Evolutionary conservation across 1,284 basidiomycete genomes (phyloP), one percentile per base, ranked within the genome.

Genomic region (Sporisorium scitamineum): DNA sequence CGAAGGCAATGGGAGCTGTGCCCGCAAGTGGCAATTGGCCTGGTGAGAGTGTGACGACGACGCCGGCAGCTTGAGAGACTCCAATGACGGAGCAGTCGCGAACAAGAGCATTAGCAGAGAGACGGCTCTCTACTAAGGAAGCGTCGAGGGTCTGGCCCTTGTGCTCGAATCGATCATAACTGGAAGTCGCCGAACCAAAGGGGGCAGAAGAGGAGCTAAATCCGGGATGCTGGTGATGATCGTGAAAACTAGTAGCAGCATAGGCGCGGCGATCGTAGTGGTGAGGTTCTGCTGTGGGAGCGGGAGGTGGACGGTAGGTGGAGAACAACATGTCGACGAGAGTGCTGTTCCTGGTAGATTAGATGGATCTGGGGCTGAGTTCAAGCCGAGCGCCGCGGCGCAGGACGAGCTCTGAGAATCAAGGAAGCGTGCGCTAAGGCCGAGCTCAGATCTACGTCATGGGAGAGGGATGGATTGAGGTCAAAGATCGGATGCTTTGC

Each of bases 31-130:
- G 31, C 6, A 34, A 1, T 3, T 62, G 54, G 10, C 47, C 45
- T 3, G 54, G 45, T 14, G 59, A n/a, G 1, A 54, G 44, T 5
- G 67, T 67, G 32, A 60, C 20, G 24, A 50, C 64, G 6, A 37
- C 31, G 1, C 72, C 72, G 13, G 31, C 61, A 0, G 71, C 9
- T 26, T 66, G 62, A n/a, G 67, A 42, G 0, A 76, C 61, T 4
- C 64, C 69, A 16, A 71, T 63, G 45, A 76, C 59, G n/a, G 66
- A 57, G 47, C 70, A 72, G 54, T 76, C 74, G 9, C 74, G 65
- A 39, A 72, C 70, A 20, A 72, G 65, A 9, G 55, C 34, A n/a
- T 76, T 54, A 32, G 18, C 39, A 6, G 44, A 51, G 1, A 76
- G 54, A 1, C 68, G 65, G 16, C 41, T 54, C 41, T 76, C 70